Evolutionary conservation across 768 basidiomycete genomes (phyloP).

Genomic region (Naganishia onofrii): DNA sequence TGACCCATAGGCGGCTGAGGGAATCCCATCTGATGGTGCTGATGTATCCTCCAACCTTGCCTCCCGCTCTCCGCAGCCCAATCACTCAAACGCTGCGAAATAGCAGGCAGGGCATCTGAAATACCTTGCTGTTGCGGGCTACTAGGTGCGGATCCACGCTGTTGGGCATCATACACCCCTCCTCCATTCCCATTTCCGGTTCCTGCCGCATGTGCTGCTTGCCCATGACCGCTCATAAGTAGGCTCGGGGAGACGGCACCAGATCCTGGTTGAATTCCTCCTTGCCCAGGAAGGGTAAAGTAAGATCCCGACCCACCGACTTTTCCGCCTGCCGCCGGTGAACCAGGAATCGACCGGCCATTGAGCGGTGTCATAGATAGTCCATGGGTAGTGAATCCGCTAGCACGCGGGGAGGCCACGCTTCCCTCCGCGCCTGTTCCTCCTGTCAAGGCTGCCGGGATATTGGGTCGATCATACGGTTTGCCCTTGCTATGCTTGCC

Average conservation of each 20-base stretch:
- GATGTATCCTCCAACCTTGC: slow-evolving; percentile 1
- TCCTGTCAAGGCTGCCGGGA: background rate
- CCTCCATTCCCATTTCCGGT: background rate
- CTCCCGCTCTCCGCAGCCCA: slow-evolving; percentile 29
- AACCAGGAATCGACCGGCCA: slow-evolving; percentile 29
- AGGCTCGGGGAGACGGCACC: slow-evolving; percentile 30
- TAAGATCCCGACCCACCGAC: background rate
- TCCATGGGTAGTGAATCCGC: slow-evolving; percentile 22
- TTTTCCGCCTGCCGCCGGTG: slow-evolving; percentile 10
- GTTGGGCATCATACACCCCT: background rate
- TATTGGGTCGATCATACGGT: slow-evolving; percentile 30
- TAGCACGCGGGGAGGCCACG: slow-evolving; percentile 4
- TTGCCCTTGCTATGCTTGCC: slow-evolving; percentile 21
- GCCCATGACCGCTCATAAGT: slow-evolving; percentile 7
- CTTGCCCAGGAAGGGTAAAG: slow-evolving; percentile 3
- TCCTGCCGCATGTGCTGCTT: background rate
- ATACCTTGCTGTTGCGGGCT: slow-evolving; percentile 18
- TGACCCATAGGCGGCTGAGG: background rate
- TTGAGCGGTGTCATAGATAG: slow-evolving; percentile 32
- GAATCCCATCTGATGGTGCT: slow-evolving; percentile 4
- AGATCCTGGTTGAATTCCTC: slow-evolving; percentile 24
- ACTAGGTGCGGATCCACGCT: background rate
- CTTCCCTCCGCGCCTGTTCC: slow-evolving; percentile 4
- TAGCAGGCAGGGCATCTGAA: slow-evolving; percentile 29
- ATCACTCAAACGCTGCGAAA: slow-evolving; percentile 28